phyloP scores from a whole-genome alignment of 768 basidiomycete species.

The Antrodiella citrinella region DNA sequence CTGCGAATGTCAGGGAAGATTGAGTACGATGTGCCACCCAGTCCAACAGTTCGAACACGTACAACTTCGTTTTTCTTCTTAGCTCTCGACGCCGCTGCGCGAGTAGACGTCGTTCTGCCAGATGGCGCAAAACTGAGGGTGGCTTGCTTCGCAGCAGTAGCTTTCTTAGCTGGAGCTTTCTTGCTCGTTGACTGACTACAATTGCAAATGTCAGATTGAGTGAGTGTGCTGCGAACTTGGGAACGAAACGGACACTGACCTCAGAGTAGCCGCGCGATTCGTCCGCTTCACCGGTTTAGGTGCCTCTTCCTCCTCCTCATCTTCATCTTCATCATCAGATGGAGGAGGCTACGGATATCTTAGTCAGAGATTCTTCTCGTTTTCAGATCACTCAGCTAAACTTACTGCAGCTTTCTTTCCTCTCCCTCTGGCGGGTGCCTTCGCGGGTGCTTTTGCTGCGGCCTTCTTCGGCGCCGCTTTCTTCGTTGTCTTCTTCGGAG shows the following conservation, averaged over 20 bases:
- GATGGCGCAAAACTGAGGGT: slow-evolving; percentile 60
- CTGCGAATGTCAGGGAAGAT: background rate
- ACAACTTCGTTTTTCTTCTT: slow-evolving; percentile 48
- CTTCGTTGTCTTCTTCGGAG: slow-evolving; percentile 28
- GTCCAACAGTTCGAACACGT: no score
- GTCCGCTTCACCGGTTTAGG: slow-evolving; percentile 46
- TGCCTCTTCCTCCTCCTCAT: slow-evolving; percentile 43
- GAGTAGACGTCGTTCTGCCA: slow-evolving; percentile 37
- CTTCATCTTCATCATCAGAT: slow-evolving; percentile 42
- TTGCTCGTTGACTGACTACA: slow-evolving; percentile 32
- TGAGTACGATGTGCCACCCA: no score
- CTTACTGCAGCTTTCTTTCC: slow-evolving; percentile 49
- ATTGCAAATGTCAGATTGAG: background rate
- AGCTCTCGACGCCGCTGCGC: slow-evolving; percentile 65
- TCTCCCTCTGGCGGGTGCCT: slow-evolving; percentile 34
- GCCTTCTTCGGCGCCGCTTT: slow-evolving; percentile 28
- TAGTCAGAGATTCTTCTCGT: no score
- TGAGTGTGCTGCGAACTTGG: no score
- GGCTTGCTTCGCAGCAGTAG: slow-evolving; percentile 38
- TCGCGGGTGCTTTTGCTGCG: slow-evolving; percentile 23
- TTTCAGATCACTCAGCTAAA: slow-evolving; percentile 37
- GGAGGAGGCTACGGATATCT: no score
- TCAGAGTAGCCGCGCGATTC: slow-evolving; percentile 56
- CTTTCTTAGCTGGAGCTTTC: slow-evolving; percentile 47
- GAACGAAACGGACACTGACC: slow-evolving; percentile 36